Evolutionary conservation across 2,329 filamentous ascomycete species (phyloP), one percentile per base, ranked within the genome.

Genomic region (Davidsoniella neocaledoniae): DNA sequence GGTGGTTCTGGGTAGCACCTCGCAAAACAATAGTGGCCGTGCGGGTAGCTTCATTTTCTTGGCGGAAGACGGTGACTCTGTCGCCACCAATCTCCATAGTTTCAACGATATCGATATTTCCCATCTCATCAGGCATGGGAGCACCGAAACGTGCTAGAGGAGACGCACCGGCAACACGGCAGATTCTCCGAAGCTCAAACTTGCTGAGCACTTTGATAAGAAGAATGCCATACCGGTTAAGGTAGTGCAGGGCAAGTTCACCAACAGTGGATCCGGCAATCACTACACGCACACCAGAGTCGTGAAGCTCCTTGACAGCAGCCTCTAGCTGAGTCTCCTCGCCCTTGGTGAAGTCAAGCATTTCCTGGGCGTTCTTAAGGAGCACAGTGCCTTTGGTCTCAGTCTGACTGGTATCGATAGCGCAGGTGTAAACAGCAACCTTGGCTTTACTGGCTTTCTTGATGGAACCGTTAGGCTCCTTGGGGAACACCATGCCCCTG

Each of bases 111-210:
- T 98, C 91, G 55, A 98, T 79, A 59, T 69, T 83, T 56, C 91
- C 91, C 88, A 94, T 96, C 73, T 98, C 91, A 58, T 98, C 91
- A n/a, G 93, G 91, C 91, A 98, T 98, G 42, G 91, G 91, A 14
- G 93, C 91, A 56, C 91, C 91, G 44, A 98, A 74, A 59, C 91
- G 83, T 48, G 93, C 93, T 55, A 98, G 76, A n/a, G 91, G 91
- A 12, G 91, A 95, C 51, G 91, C 91, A 55, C 90, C 90, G 48
- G 96, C 90, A 21, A 98, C 91, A 55, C 91, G 83, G 74, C 93
- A 98, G 60, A 96, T 73, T 60, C 91, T 79, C 58, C 91, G 82
- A 54, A 98, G 79, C 69, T 98, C 91, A 61, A 96, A 98, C 68
- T 98, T 98, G 69, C 87, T 94, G 60, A 96, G 79, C 57, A 98